phyloP scores from a whole-genome alignment of 2,329 filamentous ascomycete species.

The Hortaea werneckii region DNA sequence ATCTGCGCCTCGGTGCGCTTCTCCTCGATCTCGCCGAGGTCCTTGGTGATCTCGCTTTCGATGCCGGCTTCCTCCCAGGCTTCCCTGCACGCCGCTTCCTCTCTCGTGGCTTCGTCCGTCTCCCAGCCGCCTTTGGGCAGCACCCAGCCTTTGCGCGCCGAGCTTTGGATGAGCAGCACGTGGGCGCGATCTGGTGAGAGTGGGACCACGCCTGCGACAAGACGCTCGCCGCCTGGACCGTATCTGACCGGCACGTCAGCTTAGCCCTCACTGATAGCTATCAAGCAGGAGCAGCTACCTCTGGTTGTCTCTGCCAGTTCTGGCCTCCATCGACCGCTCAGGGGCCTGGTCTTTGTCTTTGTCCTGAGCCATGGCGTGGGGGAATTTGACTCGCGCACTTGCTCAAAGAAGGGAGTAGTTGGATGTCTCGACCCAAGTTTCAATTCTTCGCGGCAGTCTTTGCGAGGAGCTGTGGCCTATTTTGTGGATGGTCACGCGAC shows the following conservation, averaged over 20 bases:
- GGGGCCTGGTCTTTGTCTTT: slow-evolving; percentile 24
- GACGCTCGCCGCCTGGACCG: slow-evolving; percentile 79
- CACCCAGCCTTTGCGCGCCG: slow-evolving; percentile 85
- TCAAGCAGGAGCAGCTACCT: slow-evolving; percentile 29
- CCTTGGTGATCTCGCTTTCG: slow-evolving; percentile 69
- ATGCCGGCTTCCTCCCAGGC: slow-evolving; percentile 98
- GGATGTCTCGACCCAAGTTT: neutral
- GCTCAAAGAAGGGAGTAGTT: neutral
- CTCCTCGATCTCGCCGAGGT: slow-evolving; percentile 79
- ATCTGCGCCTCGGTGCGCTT: slow-evolving; percentile 43
- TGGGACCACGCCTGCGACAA: slow-evolving; percentile 90
- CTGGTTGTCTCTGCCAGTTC: slow-evolving; percentile 68
- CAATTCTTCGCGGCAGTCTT: too few species aligned
- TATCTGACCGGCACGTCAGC: slow-evolving; percentile 52
- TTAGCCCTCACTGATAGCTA: too few species aligned
- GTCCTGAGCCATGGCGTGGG: slow-evolving; percentile 32
- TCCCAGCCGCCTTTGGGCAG: slow-evolving; percentile 98
- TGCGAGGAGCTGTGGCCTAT: too few species aligned
- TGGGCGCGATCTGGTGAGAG: slow-evolving; percentile 75
- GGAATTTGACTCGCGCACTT: neutral
- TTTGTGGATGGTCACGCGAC: too few species aligned
- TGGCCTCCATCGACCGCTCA: slow-evolving; percentile 50
- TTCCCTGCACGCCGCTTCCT: slow-evolving; percentile 76
- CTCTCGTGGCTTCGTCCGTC: slow-evolving; percentile 75
- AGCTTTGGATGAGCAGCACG: slow-evolving; percentile 89